Base-by-base conservation (phyloP, 352 stramenopile genomes). In the Phytophthora palmivora region DNA sequence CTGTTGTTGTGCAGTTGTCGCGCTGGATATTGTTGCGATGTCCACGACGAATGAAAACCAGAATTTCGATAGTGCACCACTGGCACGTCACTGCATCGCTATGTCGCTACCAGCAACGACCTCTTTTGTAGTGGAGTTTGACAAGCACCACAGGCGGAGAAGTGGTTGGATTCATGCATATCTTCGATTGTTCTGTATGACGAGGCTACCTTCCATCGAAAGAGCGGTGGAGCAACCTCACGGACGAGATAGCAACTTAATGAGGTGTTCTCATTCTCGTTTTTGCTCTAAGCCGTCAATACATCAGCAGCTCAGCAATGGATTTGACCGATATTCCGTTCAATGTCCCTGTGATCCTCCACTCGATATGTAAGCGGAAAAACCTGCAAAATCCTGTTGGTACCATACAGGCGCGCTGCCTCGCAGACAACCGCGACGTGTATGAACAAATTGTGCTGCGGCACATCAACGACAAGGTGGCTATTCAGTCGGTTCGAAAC, bases 381-480 rank as follows among this genome's bases (percentile, higher is more conserved):
- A 68, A 71, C 38, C 55, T 67, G 36, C 47, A 63, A 43, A 74
- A 67, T 32, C 24, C 54, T 1, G 54, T 55, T 24, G 53, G 59
- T n/a, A 56, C 58, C 21, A 67, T 46, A 11, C 22, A 38, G 9
- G 51, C 44, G n/a, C 22, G 26, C 26, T 49, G 48, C 18, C 19
- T 54, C 14, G 36, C 15, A 21, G 30, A 68, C 43, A 47, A 63
- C 42, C 33, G 39, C 32, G 38, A 57, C 18, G 44, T 44, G 21
- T 63, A 67, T 18, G 66, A 68, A 24, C 43, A 61, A n/a, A 19
- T 74, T 6, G 48, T 74, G 19, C 28, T 75, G 39, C 67, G 56
- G 9, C 56, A 39, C 37, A 37, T 67, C 19, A n/a, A 37, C 6
- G 46, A 61, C 34, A 70, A 58, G n/a, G 65, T 74, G 14, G 54